Conservation (phyloP, 441 rosid species). For the Croton setiger region DNA sequence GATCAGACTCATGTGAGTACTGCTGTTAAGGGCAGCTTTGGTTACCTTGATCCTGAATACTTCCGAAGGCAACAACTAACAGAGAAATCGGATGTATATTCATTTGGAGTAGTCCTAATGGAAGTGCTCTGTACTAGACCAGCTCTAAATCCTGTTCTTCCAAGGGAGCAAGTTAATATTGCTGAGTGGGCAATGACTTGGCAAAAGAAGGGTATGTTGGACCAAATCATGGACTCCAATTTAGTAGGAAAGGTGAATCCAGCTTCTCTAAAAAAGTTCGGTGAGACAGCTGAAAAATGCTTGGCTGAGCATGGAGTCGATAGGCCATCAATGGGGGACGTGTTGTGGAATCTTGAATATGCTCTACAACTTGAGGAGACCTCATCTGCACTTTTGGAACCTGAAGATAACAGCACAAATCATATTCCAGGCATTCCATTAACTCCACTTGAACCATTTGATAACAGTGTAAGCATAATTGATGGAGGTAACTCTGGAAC, state of each 20-base stretch:
- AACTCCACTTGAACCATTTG: slow-evolving; percentile 80
- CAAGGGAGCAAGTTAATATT: slow-evolving; percentile 92
- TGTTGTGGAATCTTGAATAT: slow-evolving; percentile 92
- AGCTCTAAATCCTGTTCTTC: slow-evolving; percentile 89
- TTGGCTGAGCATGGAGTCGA: slow-evolving; percentile 90
- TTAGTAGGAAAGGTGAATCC: slow-evolving; percentile 77
- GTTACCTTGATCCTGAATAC: slow-evolving; percentile 96
- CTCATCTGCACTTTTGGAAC: slow-evolving; percentile 75
- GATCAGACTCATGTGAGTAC: slow-evolving; percentile 99
- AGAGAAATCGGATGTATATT: slow-evolving; percentile 92
- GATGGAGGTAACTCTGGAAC: slow-evolving; percentile 58
- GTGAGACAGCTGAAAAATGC: slow-evolving; percentile 98
- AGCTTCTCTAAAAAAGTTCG: slow-evolving; percentile 82
- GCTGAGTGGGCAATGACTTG: slow-evolving; percentile 99
- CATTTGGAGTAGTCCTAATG: slow-evolving; percentile 95
- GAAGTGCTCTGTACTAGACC: slow-evolving; percentile 96
- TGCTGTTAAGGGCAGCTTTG: slow-evolving; percentile 98
- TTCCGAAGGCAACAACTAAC: slow-evolving; percentile 95
- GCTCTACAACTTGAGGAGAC: slow-evolving; percentile 96
- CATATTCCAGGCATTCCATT: slow-evolving; percentile 82
- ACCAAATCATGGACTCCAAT: slow-evolving; percentile 86
- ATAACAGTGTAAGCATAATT: slow-evolving; percentile 75
- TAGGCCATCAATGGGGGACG: slow-evolving; percentile 97
- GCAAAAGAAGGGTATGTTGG: slow-evolving; percentile 92
- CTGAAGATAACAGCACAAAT: slow-evolving; percentile 97